A percentile compares a stretch with the other conserved stretches of the same genome.
Evolutionary conservation across 257 asterid species (phyloP).

Genomic region (Solanum verrucosum): DNA sequence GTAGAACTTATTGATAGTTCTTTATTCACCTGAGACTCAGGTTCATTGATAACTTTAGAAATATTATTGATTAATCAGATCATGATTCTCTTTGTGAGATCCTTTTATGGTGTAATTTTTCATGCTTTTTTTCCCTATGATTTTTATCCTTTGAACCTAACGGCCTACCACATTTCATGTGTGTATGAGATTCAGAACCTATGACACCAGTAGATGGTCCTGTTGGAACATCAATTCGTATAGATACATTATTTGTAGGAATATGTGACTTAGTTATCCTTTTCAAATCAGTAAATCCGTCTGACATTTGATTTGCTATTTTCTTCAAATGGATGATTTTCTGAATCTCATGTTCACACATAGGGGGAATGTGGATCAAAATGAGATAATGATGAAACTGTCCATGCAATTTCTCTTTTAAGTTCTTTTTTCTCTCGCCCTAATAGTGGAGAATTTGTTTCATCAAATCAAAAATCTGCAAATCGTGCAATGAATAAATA

Average conservation of each 20-base stretch:
- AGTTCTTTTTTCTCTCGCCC: background rate
- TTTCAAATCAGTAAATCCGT: background rate
- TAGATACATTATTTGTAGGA: background rate
- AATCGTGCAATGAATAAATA: background rate
- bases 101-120: background rate
- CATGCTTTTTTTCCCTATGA: background rate
- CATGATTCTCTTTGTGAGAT: background rate
- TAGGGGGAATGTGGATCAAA: background rate
- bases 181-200: background rate
- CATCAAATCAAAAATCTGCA: background rate
- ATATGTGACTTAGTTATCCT: background rate
- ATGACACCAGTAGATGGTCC: background rate
- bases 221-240: background rate
- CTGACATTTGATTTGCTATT: background rate
- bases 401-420: background rate
- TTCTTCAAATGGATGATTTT: background rate
- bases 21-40: background rate
- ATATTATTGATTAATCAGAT: no score
- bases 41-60: background rate
- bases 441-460: no score
- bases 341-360: background rate
- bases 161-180: background rate
- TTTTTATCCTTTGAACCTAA: background rate
- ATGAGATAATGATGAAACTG: background rate
- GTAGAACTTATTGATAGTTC: background rate